Base-by-base conservation (phyloP, 257 asterid species). In the Verbena officinalis region DNA sequence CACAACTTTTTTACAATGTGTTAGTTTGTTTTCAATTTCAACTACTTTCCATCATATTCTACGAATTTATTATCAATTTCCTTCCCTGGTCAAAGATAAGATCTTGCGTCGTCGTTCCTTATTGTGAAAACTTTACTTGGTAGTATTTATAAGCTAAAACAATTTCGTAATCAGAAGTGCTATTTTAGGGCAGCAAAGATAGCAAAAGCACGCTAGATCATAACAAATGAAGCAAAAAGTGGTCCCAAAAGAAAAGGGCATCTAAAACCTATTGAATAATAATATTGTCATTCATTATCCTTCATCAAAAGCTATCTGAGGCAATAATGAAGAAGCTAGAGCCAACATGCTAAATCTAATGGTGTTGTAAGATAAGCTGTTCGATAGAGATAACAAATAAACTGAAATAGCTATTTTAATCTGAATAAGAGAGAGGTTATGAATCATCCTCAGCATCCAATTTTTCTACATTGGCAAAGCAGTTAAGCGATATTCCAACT, bases 271-370 rank as follows among this genome's bases (percentile, higher is more conserved):
- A n/a, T 24, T 40, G 54, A 59, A 24, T 27, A 50, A 27, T 9
- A 55, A 24, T 40, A 43, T 16, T 9, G 24, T 51, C 69, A 60
- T 38, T 54, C 69, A 45, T 19, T 21, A 54, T 54, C 16, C 55
- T 40, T 39, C 54, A 36, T 49, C 34, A 62, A 57, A 59, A 33
- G 7, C 33, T 10, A 65, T 23, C 43, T 22, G 21, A 34, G n/a
- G 48, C 49, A 64, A 24, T 19, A 51, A 57, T 8, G 39, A 52
- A 40, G 21, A 57, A 58, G 45, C 63, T 30, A 63, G 17, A 15
- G 9, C 42, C 58, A 42, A 52, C 65, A 70, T 51, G 60, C 59
- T 7, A 54, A 36, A 59, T 64, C 53, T 45, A 14, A 22, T 19
- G 51, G 42, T 12, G 21, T 15, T 10, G 58, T 53, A 19, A 11